Base-by-base conservation (phyloP, 2,329 filamentous ascomycete species). In the Botrytis elliptica region DNA sequence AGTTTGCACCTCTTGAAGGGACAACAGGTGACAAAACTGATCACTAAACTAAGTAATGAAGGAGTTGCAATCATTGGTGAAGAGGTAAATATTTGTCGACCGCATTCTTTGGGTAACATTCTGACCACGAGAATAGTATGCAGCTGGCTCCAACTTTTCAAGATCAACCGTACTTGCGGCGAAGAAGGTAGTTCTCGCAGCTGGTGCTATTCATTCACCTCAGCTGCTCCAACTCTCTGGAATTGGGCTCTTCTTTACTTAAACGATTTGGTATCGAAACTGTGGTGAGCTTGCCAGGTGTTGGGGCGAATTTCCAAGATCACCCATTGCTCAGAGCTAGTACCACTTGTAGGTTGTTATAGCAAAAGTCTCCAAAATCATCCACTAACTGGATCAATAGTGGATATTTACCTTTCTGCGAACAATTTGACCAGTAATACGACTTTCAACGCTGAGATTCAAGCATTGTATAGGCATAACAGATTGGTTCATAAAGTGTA, bases 211-310 rank as follows among this genome's bases (percentile, higher is more conserved):
- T 77, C 86, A 87, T 78, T 84, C 84, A 5, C 86, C 86, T 0
- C 85, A 87, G 74, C 82, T 88, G 7, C 83, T 88, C 4, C 85
- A 86, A 79, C 82, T 87, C 0, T 86, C 84, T 65, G 86, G 87
- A 14, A 82, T 88, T 42, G 86, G 86, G 84, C 2, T 81, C 81
- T 4, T 77, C 80, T 1, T 82, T 86, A 62, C 82, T 89, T 4
- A 73, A 82, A 9, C 79, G 80, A n/a, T 83, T 85, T 67, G 80
- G 83, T 33, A 87, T 88, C 59, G 20, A 52, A 5, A 78, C 82
- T 0, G 76, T 86, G 2, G 75, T 88, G 6, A 82, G 82, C 49
- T 82, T 86, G 4, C 85, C 84, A 0, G 85, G 86, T 2, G 87
- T 88, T 2, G 87, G 86, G 6, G 82, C 86, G 76, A 85, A 86